Base-by-base conservation (phyloP, 441 rosid genomes). In the Corymbia citriodora region DNA sequence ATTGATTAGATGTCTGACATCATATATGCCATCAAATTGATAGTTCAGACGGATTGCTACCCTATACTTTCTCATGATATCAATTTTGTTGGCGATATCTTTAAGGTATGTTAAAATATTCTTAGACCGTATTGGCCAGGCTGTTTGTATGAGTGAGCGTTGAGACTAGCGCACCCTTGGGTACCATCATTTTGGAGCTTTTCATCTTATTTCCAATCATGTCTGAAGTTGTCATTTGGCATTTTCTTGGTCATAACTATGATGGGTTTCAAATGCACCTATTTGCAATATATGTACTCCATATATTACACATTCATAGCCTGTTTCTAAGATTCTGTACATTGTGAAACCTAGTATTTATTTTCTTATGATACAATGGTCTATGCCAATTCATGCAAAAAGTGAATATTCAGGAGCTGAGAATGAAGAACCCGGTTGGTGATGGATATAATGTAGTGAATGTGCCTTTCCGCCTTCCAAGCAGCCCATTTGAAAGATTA, bases 41-140 rank as follows among this genome's bases (percentile, higher is more conserved):
- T 99, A 98, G 99, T 98, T 97, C 94, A 97, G 99, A 95, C 99
- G 99, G 94, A 98, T 98, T 89, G 99, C 99, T 50, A 98, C 96
- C 90, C 93, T 96, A 82, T 98, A 97, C 96, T 98, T 97, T 93
- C 98, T 98, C 92, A 94, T 96, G 94, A 96, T 97, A 90, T 96
- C 99, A 55, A 96, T 96, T 93, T 93, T 98, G 90, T 98, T 99
- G 18, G 94, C 96, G 92, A 97, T 98, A 54, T 99, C 99, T 61
- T 97, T 97, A 92, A 98, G 99, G 99, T 98, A 94, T 86, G 89
- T 33, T 36, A n/a, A 70, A 19, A 49, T 88, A 72, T 31, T 72
- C 55, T 68, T 27, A 50, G 31, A 61, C 12, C 1, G 11, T 27
- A 61, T 6, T 27, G 68, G 68, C 68, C 33, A 18, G 31, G 89